Evolutionary conservation across 352 stramenopile genomes (phyloP), one percentile per base, ranked within the genome.

Genomic region (Thalassiosira livingstoniorum): DNA sequence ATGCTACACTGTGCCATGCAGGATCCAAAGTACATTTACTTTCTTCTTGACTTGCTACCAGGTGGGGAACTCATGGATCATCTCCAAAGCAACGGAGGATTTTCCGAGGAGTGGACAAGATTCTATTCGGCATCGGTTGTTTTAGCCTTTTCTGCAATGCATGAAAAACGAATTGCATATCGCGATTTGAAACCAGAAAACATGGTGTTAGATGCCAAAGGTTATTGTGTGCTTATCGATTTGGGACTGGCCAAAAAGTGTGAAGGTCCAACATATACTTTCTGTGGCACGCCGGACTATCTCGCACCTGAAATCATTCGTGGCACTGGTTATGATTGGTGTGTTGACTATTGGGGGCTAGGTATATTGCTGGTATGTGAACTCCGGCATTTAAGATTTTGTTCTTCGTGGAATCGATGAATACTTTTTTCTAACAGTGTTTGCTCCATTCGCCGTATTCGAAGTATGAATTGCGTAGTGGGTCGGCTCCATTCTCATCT

Each of bases 241-340:
- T 97, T 98, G 77, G 92, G 98, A 77, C 93, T 97, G n/a, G 87
- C 97, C 11, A 97, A 97, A 43, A 96, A 98, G 55, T 86, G 92
- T 37, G 63, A 82, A 2, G 90, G 91, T 21, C 92, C 95, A 51
- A 98, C 96, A 13, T 98, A 97, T 86, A 98, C 97, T 21, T 84
- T 99, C 4, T 99, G 97, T 79, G 97, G 97, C 42, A 99, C 97
- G 21, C 96, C 94, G 94, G 87, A 98, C 95, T 92, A 96, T 96
- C 27, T 93, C 67, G 87, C 94, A 73, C 92, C 93, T 73, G 96
- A 98, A 83, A 91, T 98, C 27, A 96, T 98, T 80, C 90, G 97
- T 42, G 98, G 97, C 82, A 96, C 95, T 1, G 96, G 96, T 62
- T 39, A 99, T 87, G 95, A 98, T 77, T 91, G 97, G 65, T 95